phyloP scores from a whole-genome alignment of 306 rosid genomes.

The Geum urbanum region DNA sequence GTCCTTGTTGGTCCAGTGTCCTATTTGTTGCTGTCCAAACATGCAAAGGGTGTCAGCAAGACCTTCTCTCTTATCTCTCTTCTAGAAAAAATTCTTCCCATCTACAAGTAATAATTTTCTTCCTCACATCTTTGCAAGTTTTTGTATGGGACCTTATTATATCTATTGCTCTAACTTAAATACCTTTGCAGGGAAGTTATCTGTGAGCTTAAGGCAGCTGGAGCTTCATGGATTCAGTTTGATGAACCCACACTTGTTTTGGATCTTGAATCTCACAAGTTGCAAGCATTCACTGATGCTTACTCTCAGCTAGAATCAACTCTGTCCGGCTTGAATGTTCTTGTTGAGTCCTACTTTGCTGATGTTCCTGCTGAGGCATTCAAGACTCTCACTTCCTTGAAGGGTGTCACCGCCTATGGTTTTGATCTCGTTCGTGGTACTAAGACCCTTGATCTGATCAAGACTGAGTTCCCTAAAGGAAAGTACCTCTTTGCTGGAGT shows the following conservation, averaged over 20 bases:
- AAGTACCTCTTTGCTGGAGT: slow-evolving; percentile 84
- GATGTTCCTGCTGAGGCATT: slow-evolving; percentile 73
- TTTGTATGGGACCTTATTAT: slow-evolving; percentile 4
- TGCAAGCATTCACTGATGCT: slow-evolving; percentile 71
- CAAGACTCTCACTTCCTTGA: slow-evolving; percentile 73
- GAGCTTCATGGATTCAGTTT: slow-evolving; percentile 83
- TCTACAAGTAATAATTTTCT: slow-evolving; percentile 62
- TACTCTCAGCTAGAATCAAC: slow-evolving; percentile 60
- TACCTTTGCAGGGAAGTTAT: slow-evolving; percentile 60
- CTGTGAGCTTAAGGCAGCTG: slow-evolving; percentile 86
- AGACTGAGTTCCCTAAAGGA: slow-evolving; percentile 63
- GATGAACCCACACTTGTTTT: slow-evolving; percentile 83
- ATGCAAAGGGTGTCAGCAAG: slow-evolving; percentile 86
- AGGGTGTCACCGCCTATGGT: slow-evolving; percentile 69
- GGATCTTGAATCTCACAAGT: slow-evolving; percentile 78
- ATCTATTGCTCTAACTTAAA: slow-evolving; percentile 19
- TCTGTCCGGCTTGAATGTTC: slow-evolving; percentile 66
- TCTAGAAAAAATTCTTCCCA: slow-evolving; percentile 59
- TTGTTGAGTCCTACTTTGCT: slow-evolving; percentile 83
- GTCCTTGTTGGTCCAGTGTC: slow-evolving; percentile 87
- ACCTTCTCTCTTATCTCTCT: slow-evolving; percentile 73
- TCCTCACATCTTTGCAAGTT: not conserved
- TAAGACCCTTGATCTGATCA: slow-evolving; percentile 62
- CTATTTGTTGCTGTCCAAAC: slow-evolving; percentile 82
- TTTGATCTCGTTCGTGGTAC: slow-evolving; percentile 86